Percentiles rank a stretch among this genome's conserved stretches.
These are phyloP conservation scores for Caloboletus inedulis DNA, from an alignment of 1,284 basidiomycete genomes.

Conservation along the genomic window DNA sequence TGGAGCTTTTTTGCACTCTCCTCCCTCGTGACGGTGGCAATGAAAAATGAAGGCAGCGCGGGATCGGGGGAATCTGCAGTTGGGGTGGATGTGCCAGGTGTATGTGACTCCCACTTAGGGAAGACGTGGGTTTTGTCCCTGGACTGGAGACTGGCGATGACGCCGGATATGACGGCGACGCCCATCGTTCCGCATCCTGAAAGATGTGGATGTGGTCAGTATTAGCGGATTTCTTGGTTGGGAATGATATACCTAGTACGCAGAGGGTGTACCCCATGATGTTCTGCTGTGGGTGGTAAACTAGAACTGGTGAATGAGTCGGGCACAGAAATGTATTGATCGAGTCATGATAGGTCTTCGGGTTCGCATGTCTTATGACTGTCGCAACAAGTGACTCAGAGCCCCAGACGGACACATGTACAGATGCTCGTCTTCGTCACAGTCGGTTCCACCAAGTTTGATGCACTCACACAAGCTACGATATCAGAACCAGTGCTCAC, in stretches of 20 bases:
- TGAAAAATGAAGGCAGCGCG: constrained; percentile 77
- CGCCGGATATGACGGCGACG: constrained; percentile 90
- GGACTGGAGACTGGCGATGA: constrained; percentile 70
- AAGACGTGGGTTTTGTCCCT: constrained; percentile 35
- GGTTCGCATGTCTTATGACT: background rate
- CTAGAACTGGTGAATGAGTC: background rate
- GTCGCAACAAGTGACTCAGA: background rate
- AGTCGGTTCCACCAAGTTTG: constrained; percentile 89
- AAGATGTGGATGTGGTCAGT: constrained; percentile 12
- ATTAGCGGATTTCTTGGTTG: background rate
- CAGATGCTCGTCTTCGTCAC: constrained; percentile 79
- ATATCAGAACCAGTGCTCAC: constrained; percentile 57
- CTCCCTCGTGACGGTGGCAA: constrained; percentile 83
- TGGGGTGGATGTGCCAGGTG: constrained; percentile 80
- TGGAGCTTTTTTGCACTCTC: constrained; percentile 76
- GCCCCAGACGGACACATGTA: background rate
- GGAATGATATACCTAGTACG: constrained; percentile 32
- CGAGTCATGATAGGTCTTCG: constrained; percentile 15
- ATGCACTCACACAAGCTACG: constrained; percentile 63
- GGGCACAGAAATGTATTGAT: background rate
- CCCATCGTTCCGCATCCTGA: constrained; percentile 99
- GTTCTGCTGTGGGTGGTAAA: constrained; percentile 2
- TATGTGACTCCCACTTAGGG: constrained; percentile 78
- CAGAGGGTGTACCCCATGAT: constrained; percentile 43
- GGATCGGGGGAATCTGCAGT: constrained; percentile 51